Evolutionary conservation across 192 early-diverging fungal genomes (phyloP).

Genomic region (Borealophlyctis nickersoniae): DNA sequence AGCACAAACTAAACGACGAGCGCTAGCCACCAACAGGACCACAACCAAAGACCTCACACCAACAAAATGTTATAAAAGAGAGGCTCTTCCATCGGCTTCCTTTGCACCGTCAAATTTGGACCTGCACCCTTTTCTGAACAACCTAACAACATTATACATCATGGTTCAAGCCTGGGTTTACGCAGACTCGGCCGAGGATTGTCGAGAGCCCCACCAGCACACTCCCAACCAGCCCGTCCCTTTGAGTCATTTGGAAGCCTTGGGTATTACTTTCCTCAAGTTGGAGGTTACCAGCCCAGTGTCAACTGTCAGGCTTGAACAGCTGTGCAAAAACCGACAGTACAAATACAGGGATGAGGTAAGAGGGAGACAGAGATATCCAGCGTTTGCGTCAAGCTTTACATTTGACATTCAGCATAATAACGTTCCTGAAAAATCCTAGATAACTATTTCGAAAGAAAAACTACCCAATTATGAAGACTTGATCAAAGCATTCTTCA

Average conservation of each 20-base stretch:
- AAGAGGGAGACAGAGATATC: constrained; percentile 44
- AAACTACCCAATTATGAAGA: constrained; percentile 82
- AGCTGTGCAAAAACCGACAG: constrained; percentile 64
- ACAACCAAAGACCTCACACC: no score
- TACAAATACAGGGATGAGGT: constrained; percentile 95
- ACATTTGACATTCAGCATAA: neutral
- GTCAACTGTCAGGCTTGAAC: constrained; percentile 64
- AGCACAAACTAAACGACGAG: no score
- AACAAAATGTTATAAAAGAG: no score
- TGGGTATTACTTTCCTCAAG: constrained; percentile 69
- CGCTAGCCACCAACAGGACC: no score
- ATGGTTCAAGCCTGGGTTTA: constrained; percentile 17
- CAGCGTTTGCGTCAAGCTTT: neutral
- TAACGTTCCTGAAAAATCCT: neutral
- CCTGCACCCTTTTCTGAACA: no score
- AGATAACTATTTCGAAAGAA: constrained; percentile 75
- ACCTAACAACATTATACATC: no score
- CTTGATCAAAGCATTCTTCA: constrained; percentile 90
- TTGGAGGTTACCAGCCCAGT: no score
- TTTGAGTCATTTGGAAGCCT: constrained; percentile 53
- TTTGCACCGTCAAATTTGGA: no score
- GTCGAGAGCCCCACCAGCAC: constrained; percentile 74
- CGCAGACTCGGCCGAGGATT: constrained; percentile 66
- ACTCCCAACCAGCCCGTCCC: constrained; percentile 55
- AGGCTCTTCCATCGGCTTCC: no score